Base-by-base conservation (phyloP, 2,329 filamentous ascomycete genomes). In the Penicillium polonicum region DNA sequence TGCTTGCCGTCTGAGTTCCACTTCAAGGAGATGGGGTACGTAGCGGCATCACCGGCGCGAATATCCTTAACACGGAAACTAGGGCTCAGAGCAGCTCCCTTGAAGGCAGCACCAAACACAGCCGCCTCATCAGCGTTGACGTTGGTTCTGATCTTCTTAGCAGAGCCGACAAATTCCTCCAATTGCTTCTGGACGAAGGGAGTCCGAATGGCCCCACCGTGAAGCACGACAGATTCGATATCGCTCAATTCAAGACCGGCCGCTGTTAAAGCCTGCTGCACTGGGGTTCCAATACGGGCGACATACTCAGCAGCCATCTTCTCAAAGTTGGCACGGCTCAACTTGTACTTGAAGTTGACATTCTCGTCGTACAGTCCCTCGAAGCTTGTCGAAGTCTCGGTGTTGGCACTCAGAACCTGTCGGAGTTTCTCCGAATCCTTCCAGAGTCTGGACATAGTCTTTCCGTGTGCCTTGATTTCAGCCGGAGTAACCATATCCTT, bases 1-100 rank as follows among this genome's bases (percentile, higher is more conserved):
- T 85, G 80, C 78, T 93, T 90, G 41, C 85, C 83, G 61, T 89
- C 86, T 57, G 85, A 81, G 38, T 80, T 85, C 85, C 91, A 96
- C 73, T 88, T 89, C 68, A 96, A 83, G 56, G 87, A 86, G 29
- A 89, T 83, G 2, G 87, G 80, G 72, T 94, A 97, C 43, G 82
- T 82, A 42, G 90, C 84, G 23, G 84, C 85, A 68, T 99, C 94
- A n/a, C 81, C 83, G 51, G 90, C 85, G 58, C 90, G 84, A 64
- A 99, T 99, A 71, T 97, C 94, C 82, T 97, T 99, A 72, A 99
- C 94, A 60, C 92, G 88, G 86, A 99, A 99, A 73, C 90, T 93
- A 41, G 93, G 92, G 77, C 91, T 97, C 58, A 99, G 83, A 66
- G 91, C 87, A 52, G 94, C 94, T 50, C 91, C 94, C 71, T 92